Evolutionary conservation across 208 protist genomes (phyloP).

Genomic region (Acanthamoeba lugdunensis): DNA sequence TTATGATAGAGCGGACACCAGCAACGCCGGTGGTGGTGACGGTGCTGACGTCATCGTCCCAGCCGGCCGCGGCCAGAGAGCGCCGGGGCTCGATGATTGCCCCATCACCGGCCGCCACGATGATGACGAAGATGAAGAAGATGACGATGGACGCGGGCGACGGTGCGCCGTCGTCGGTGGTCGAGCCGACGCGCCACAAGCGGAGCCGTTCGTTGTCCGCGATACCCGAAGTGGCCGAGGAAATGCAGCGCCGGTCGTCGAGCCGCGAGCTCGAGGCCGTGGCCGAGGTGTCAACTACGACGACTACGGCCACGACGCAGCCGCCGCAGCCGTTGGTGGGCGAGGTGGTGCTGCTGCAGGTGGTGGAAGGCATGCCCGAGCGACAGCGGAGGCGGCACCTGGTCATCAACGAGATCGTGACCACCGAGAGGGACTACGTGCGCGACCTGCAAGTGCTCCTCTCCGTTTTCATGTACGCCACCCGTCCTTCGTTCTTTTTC

Average conservation of each 20-base stretch:
- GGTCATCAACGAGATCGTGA: slow-evolving; percentile 36
- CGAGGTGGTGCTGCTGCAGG: background rate
- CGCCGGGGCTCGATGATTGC: background rate
- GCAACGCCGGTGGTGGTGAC: background rate
- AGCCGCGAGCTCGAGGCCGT: background rate
- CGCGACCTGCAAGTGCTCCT: slow-evolving; percentile 12
- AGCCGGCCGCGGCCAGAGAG: background rate
- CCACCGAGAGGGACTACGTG: slow-evolving; percentile 39
- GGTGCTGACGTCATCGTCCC: background rate
- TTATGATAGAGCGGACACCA: background rate
- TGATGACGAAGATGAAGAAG: background rate
- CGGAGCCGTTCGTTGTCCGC: background rate
- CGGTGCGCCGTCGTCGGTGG: no score
- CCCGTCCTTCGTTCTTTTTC: background rate
- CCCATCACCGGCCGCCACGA: no score
- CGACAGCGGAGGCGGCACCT: background rate
- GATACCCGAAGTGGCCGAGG: background rate
- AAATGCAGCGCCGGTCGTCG: background rate
- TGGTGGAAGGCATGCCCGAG: background rate
- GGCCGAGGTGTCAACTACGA: background rate
- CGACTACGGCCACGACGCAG: no score
- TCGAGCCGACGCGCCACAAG: background rate
- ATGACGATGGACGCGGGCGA: no score
- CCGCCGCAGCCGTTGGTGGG: no score
- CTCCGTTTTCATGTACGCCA: background rate